A percentile compares a stretch with the other conserved stretches of the same genome.
Evolutionary conservation across 2,329 filamentous ascomycete species (phyloP).

Genomic region (Incumbomyces delicatus): DNA sequence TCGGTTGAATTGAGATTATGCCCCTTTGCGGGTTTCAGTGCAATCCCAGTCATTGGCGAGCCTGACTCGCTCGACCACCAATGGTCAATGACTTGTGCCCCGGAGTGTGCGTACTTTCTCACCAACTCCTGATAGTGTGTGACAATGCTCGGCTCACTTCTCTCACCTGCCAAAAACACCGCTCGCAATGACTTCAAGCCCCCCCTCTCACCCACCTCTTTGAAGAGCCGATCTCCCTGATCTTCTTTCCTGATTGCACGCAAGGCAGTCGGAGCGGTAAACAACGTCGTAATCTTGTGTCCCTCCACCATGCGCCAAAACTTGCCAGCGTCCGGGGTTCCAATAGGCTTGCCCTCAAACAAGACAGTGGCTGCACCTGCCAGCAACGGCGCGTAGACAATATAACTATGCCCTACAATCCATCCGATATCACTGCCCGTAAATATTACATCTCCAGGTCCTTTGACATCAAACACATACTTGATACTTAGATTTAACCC

Average conservation of each 20-base stretch:
- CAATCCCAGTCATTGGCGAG: slow-evolving; percentile 57
- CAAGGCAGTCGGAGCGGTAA: slow-evolving; percentile 79
- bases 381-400: slow-evolving; percentile 78
- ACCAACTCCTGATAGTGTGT: slow-evolving; percentile 70
- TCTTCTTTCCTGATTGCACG: slow-evolving; percentile 82
- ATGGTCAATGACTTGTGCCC: slow-evolving; percentile 57
- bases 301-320: slow-evolving; percentile 84
- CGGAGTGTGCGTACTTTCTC: slow-evolving; percentile 52
- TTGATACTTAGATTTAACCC: slow-evolving; percentile 72
- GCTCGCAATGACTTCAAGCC: slow-evolving; percentile 63
- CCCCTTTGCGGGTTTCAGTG: slow-evolving; percentile 54
- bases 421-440: slow-evolving; percentile 83
- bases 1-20: slow-evolving; percentile 25
- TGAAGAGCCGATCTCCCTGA: slow-evolving; percentile 59
- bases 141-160: slow-evolving; percentile 79
- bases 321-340: slow-evolving; percentile 74
- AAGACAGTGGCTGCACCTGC: slow-evolving; percentile 77
- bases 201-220: slow-evolving; percentile 53
- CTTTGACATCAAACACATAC: slow-evolving; percentile 72
- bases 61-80: slow-evolving; percentile 68
- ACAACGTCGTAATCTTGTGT: slow-evolving; percentile 70
- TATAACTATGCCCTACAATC: slow-evolving; percentile 77
- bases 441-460: slow-evolving; percentile 73
- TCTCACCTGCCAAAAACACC: slow-evolving; percentile 78
- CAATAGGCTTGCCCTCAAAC: slow-evolving; percentile 89